Evolutionary conservation across 768 basidiomycete genomes (phyloP), one percentile per base, ranked within the genome.

Genomic region (Boletus reticulatus): DNA sequence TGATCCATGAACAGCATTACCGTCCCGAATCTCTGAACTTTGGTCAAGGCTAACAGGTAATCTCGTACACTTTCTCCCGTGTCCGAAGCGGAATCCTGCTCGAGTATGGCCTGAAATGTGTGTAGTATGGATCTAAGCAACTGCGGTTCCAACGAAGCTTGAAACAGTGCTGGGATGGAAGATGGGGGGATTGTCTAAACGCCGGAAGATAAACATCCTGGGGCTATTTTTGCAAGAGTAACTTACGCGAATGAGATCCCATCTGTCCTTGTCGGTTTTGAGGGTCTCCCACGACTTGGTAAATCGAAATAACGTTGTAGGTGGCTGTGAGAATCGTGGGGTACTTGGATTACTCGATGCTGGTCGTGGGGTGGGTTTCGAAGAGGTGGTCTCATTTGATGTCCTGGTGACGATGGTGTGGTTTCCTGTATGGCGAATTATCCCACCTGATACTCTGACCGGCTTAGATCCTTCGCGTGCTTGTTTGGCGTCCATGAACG

Each of bases 141-240:
- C 1, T 76, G 62, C 0, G 91, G 81, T 43, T 92, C 91, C 32
- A 93, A 76, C 0, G 88, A 88, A 0, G 76, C 82, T 62, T 86
- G 79, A 71, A 88, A 90, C 38, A 93, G 69, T 2, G 75, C 60
- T 1, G 89, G 87, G 27, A 92, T 67, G 17, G 73, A 72, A 9
- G 74, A 45, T 0, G 89, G 82, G 0, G 80, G 72, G 43, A 91
- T 76, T 34, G 73, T 76, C 86, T 91, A 60, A 16, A 38, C 32
- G 11, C 29, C 29, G 8, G 2, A 29, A 48, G 29, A 36, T 51
- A 17, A 14, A 34, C 13, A 29, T 11, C 44, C 39, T 41, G 11
- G 31, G 24, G 31, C 41, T 32, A 10, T 32, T 14, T 48, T 50
- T 10, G 29, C 46, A 51, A 57, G 39, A 13, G 27, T n/a, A 6